Conservation (phyloP, 176 grass and related monocot species). For the Musa schizocarpa region DNA sequence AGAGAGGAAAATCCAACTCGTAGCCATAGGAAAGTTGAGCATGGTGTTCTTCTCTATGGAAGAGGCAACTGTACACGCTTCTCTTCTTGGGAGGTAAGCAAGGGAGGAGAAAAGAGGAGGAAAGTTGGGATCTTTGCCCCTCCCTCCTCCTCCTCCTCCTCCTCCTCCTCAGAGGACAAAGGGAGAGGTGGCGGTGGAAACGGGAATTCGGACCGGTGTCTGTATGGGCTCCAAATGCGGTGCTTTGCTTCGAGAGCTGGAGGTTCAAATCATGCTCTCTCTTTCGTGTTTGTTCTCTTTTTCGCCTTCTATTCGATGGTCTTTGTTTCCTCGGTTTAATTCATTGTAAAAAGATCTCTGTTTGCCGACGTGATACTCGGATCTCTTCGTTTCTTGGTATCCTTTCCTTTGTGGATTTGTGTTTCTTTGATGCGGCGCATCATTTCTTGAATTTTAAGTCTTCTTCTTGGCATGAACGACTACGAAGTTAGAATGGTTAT, state of each 20-base stretch:
- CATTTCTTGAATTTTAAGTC: too few species aligned
- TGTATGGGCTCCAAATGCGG: neutral
- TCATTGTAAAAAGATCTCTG: neutral
- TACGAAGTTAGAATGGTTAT: too few species aligned
- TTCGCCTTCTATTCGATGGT: too few species aligned
- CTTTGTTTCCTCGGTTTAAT: neutral
- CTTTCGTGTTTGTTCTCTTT: neutral
- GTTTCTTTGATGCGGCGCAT: too few species aligned
- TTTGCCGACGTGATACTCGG: neutral
- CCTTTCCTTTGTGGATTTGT: too few species aligned
- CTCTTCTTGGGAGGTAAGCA: neutral
- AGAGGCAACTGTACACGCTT: neutral
- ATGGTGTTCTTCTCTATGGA: neutral
- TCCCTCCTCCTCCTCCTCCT: neutral
- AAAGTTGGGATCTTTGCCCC: conserved; percentile 1
- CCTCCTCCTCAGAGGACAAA: neutral
- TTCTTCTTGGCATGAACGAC: too few species aligned
- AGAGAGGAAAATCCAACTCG: neutral
- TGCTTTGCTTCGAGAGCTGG: neutral
- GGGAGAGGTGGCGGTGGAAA: neutral
- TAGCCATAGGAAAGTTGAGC: neutral
- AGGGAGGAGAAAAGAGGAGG: neutral
- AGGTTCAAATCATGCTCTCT: neutral
- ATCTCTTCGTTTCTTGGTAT: neutral
- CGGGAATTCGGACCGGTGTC: neutral